These are phyloP conservation scores for Malassezia yamatoensis DNA, from an alignment of 1,284 basidiomycete genomes.

Conservation along the genomic window DNA sequence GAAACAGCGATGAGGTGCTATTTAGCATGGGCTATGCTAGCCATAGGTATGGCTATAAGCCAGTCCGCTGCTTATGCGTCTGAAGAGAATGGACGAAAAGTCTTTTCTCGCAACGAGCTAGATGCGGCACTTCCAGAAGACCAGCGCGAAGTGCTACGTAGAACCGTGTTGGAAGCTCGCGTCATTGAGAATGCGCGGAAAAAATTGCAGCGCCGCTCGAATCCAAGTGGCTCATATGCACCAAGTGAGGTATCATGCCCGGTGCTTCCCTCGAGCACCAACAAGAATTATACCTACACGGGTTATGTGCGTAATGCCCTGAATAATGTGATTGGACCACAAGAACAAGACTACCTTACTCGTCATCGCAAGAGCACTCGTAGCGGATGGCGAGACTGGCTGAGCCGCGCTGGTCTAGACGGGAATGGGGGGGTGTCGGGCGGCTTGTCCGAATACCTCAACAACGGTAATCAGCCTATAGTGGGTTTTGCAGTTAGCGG, in stretches of 20 bases:
- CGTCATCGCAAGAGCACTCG: constrained; percentile 19
- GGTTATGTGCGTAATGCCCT: constrained; percentile 33
- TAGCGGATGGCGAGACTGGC: constrained; percentile 28
- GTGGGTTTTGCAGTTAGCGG: constrained; percentile 51
- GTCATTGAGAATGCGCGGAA: constrained; percentile 16
- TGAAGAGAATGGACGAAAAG: neutral
- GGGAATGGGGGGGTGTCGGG: constrained; percentile 20
- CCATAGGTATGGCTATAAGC: neutral
- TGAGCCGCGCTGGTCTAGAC: constrained; percentile 24
- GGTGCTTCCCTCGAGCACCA: constrained; percentile 17
- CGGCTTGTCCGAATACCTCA: constrained; percentile 31
- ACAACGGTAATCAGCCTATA: constrained; percentile 31
- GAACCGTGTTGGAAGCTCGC: constrained; percentile 1
- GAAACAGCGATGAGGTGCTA: constrained; percentile 1
- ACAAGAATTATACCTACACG: constrained; percentile 4
- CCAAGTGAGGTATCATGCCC: constrained; percentile 37
- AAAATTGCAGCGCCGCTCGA: constrained; percentile 16
- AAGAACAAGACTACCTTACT: constrained; percentile 30
- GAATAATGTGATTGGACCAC: constrained; percentile 20
- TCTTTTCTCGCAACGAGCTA: neutral
- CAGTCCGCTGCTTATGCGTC: neutral
- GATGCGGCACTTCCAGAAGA: neutral
- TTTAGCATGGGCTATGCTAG: neutral
- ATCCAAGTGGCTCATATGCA: constrained; percentile 27
- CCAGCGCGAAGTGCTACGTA: neutral